phyloP scores from a whole-genome alignment of 1,139 yeast genomes.

The Pichia norvegensis region DNA sequence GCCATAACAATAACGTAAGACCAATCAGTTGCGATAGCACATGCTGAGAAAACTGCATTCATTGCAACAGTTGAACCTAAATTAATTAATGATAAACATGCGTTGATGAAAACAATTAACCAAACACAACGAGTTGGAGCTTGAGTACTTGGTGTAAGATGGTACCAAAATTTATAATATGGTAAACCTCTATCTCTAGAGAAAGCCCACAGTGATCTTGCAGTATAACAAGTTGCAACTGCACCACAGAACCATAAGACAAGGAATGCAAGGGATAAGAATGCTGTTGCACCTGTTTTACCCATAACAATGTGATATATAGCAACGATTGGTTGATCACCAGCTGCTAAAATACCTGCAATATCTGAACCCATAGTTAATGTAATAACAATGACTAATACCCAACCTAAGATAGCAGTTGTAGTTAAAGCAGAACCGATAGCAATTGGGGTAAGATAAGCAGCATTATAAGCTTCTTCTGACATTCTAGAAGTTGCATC shows the following conservation, averaged over 20 bases:
- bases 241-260: slow-evolving; percentile 32
- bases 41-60: slow-evolving; percentile 42
- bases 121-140: slow-evolving; percentile 34
- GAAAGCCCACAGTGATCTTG: slow-evolving; percentile 32
- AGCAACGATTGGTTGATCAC: slow-evolving; percentile 43
- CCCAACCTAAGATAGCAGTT: slow-evolving; percentile 31
- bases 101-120: slow-evolving; percentile 28
- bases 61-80: slow-evolving; percentile 34
- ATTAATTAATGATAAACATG: slow-evolving; percentile 31
- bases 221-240: slow-evolving; percentile 29
- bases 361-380: slow-evolving; percentile 40
- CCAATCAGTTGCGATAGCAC: slow-evolving; percentile 41
- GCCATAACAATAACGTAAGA: slow-evolving; percentile 35
- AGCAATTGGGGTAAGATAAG: slow-evolving; percentile 30
- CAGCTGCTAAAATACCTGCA: slow-evolving; percentile 29
- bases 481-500: slow-evolving; percentile 39
- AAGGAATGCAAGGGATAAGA: slow-evolving; percentile 38
- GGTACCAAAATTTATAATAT: slow-evolving; percentile 29
- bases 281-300: slow-evolving; percentile 45
- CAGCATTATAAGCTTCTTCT: slow-evolving; percentile 43
- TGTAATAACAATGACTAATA: slow-evolving; percentile 28
- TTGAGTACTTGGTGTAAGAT: slow-evolving; percentile 29
- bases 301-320: slow-evolving; percentile 45
- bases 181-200: slow-evolving; percentile 40
- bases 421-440: slow-evolving; percentile 29